These are phyloP conservation scores for Trypanosoma mega DNA, from an alignment of 208 protist genomes.

Conservation along the genomic window DNA sequence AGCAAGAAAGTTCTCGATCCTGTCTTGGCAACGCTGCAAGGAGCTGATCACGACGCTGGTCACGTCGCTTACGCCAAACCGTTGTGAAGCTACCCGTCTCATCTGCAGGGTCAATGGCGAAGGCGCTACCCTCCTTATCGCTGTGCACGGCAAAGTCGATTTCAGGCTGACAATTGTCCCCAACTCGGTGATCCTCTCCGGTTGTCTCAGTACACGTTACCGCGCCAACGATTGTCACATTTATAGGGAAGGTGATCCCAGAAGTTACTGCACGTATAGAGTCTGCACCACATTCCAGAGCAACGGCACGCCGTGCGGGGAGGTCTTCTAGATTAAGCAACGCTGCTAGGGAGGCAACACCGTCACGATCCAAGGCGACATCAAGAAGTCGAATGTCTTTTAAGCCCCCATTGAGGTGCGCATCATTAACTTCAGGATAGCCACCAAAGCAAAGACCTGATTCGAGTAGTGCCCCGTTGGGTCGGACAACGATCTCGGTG, in stretches of 20 bases:
- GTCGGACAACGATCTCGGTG: slow-evolving; percentile 29
- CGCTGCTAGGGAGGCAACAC: slow-evolving; percentile 4
- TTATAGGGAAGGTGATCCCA: no score
- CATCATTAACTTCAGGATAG: slow-evolving; percentile 31
- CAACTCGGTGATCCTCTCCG: slow-evolving; percentile 3
- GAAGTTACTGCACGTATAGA: slow-evolving; percentile 14
- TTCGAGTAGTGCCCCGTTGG: slow-evolving; percentile 40
- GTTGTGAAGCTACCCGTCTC: slow-evolving; percentile 21
- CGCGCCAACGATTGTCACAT: slow-evolving; percentile 10
- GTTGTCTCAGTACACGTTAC: slow-evolving; percentile 27
- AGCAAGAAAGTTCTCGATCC: slow-evolving; percentile 37
- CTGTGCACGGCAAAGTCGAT: slow-evolving; percentile 65
- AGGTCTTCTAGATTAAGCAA: background rate
- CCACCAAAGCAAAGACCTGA: slow-evolving; percentile 68
- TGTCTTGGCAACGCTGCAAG: slow-evolving; percentile 28
- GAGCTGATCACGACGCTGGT: slow-evolving; percentile 28
- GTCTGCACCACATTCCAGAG: slow-evolving; percentile 18
- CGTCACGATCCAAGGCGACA: slow-evolving; percentile 41
- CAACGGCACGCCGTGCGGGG: background rate
- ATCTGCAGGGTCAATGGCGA: slow-evolving; percentile 25
- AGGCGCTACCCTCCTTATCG: slow-evolving; percentile 49
- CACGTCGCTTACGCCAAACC: slow-evolving; percentile 23
- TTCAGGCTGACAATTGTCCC: slow-evolving; percentile 49
- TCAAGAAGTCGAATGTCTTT: slow-evolving; percentile 71
- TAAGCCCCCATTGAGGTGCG: slow-evolving; percentile 65